Base-by-base conservation (phyloP, 371 early-diverging fungal genomes). In the Syncephalastrum contaminatum region DNA sequence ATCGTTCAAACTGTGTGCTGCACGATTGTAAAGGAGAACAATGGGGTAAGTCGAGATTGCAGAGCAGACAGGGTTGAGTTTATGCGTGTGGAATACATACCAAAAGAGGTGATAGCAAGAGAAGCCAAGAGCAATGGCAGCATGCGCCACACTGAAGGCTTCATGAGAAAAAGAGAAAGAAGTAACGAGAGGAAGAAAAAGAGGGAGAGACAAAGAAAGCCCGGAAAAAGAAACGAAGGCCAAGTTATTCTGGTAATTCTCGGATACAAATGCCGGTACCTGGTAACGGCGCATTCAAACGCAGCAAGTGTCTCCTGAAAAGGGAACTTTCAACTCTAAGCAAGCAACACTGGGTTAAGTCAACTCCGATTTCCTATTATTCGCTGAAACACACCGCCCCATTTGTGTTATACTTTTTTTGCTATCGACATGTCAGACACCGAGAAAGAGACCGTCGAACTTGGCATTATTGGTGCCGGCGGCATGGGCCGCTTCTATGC, bases 401-500 rank as follows among this genome's bases (percentile, higher is more conserved):
- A 0, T 10, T 0, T 12, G 36, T 30, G 36, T 30, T 3, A 12
- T 30, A 8, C 10, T 2, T 30, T 10, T 30, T 8, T 30, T 30
- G 12, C 12, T 30, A 2, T 30, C 4, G 7, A 30, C 3, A 30
- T 13, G 48, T 30, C 45, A 24, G 20, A 19, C 36, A 48, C 40
- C 8, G 83, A 85, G 63, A 86, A 82, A 63, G 81, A 80, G 41
- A 72, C 73, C 1, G 56, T 84, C 41, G 84, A 91, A 52, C 72
- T 91, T 52, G 91, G 91, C 42, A 86, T 92, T 57, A 90, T 90
- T 54, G 90, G 91, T 25, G 80, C 89, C 55, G 97, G 97, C 56
- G 96, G 93, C 68, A 97, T 97, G 97, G 98, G 97, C 21, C 80
- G 86, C 36, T 86, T 97, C 42, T 97, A 96, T 61, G 95, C 94